Evolutionary conservation across 2,329 filamentous ascomycete species (phyloP), one percentile per base, ranked within the genome.

Genomic region (Pseudogymnoascus sp.): DNA sequence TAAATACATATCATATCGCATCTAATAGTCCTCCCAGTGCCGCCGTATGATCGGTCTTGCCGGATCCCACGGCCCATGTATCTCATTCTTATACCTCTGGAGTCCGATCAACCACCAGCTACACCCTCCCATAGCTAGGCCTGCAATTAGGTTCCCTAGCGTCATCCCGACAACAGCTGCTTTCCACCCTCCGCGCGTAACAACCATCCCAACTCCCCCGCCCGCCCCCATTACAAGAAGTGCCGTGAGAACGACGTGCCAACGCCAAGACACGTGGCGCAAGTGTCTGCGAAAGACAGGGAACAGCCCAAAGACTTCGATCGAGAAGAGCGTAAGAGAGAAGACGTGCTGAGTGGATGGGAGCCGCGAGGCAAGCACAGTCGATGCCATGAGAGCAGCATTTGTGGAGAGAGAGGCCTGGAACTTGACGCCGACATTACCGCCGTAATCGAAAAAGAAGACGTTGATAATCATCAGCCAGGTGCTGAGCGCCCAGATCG

Each of bases 11-110:
- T 31, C 47, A 54, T 33, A 54, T 54, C 7, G 29, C 50, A 26
- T 61, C 29, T 66, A 71, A 60, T 69, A 68, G 64, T 69, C 66
- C 63, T 70, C 67, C 68, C 69, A 71, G 29, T 67, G 64, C 63
- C 87, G 86, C 70, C 91, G 85, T 65, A 94, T 92, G 61, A 94
- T 84, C 8, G 94, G 94, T 71, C 92, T 82, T 5, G 94, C 94
- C 17, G 93, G 92, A 76, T 99, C 94, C 94, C 94, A 99, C 1
- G 94, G 94, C 44, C 94, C 94, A 71, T 92, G 90, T 67, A 99
- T 97, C 76, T 97, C 94, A 73, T 97, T 97, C 79, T 99, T 99
- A 76, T 97, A 99, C 77, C 96, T 93, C 76, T 99, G 94, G 74
- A 99, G 75, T 7, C 92, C 90, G 70, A 99, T 97, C 65, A 99